Evolutionary conservation across 768 basidiomycete species (phyloP).

Genomic region (Pisolithus albus): DNA sequence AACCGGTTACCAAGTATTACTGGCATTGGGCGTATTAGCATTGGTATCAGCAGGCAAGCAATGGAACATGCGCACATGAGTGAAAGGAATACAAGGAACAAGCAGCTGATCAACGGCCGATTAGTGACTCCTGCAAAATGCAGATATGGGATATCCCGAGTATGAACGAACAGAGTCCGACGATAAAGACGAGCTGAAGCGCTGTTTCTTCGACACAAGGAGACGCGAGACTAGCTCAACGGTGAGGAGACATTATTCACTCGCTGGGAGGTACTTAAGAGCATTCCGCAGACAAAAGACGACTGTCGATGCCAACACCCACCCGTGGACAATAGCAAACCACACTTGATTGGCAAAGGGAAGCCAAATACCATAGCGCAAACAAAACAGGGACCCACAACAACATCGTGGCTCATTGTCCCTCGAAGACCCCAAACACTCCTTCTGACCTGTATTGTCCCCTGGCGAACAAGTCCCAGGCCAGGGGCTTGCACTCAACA

Average conservation of each 20-base stretch:
- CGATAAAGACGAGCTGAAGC: neutral
- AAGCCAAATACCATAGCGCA: neutral
- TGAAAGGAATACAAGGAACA: conserved; percentile 5
- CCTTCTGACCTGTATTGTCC: neutral
- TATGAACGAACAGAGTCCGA: neutral
- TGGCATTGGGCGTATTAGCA: conserved; percentile 2
- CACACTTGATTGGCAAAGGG: neutral
- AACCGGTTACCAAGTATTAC: conserved; percentile 5
- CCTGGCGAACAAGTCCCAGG: neutral
- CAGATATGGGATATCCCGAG: neutral
- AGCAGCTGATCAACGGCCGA: conserved; percentile 1
- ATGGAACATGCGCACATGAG: neutral
- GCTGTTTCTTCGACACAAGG: neutral
- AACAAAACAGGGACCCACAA: conserved; percentile 14
- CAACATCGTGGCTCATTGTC: conserved; percentile 15
- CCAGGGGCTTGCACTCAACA: neutral
- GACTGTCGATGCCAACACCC: conserved; percentile 7
- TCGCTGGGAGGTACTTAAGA: conserved; percentile 8
- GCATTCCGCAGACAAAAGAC: conserved; percentile 8
- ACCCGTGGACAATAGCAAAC: conserved; percentile 18
- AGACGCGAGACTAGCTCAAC: conserved; percentile 18
- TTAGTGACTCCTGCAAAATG: neutral
- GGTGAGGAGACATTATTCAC: neutral
- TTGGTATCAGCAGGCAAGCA: neutral
- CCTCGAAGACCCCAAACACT: conserved; percentile 8